phyloP scores from a whole-genome alignment of 345 rosid genomes.

The Moricandia moricandioides region DNA sequence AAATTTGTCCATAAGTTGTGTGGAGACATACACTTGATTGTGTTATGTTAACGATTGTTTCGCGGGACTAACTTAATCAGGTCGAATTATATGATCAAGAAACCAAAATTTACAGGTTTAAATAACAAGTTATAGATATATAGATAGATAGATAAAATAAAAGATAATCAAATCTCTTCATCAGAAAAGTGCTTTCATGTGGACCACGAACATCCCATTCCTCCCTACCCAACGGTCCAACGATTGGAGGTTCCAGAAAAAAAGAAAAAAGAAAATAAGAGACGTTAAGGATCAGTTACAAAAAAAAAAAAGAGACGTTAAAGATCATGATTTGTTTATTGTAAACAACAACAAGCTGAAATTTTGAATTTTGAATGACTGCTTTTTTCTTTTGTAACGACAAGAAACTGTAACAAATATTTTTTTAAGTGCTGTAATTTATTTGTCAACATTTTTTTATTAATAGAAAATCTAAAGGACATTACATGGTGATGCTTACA shows the following conservation, averaged over 20 bases:
- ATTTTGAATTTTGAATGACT: not conserved
- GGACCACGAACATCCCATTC: constrained; percentile 17
- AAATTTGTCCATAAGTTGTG: not conserved
- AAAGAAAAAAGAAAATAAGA: no score
- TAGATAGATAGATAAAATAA: not conserved
- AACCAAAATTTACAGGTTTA: not conserved
- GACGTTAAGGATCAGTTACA: no score
- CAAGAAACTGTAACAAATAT: not conserved
- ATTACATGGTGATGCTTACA: no score
- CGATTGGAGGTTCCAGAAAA: not conserved
- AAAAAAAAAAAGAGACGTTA: constrained; percentile 22
- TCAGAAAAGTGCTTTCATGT: constrained; percentile 6
- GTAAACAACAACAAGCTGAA: not conserved
- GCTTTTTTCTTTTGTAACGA: not conserved
- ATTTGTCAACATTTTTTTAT: no score
- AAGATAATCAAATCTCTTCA: not conserved
- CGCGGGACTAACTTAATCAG: not conserved
- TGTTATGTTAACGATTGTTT: not conserved
- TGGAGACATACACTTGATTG: not conserved
- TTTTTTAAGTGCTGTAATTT: no score
- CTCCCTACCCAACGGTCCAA: constrained; percentile 11
- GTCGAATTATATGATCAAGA: not conserved
- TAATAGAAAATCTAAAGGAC: no score
- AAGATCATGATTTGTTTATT: constrained; percentile 8
- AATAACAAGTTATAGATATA: not conserved